Evolutionary conservation across 2,329 filamentous ascomycete species (phyloP), one percentile per base, ranked within the genome.

Genomic region (Diaporthe velutina): DNA sequence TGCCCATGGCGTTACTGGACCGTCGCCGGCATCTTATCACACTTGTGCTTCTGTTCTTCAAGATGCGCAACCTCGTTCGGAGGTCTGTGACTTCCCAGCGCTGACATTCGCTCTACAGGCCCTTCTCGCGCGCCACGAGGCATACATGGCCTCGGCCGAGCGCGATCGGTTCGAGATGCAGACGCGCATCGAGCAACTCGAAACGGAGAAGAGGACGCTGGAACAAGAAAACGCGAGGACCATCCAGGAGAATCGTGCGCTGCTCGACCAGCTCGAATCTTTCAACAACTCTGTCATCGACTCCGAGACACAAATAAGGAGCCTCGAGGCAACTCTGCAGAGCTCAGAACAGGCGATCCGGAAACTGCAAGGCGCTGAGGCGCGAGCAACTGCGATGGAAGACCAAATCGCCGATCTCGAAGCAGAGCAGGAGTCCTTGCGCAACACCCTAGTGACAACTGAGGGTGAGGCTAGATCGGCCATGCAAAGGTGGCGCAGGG

Each of bases 71-170:
- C 54, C 58, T 42, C 38, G 17, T 15, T 40, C 64, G 54, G 68
- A 73, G n/a, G 30, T 17, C 70, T 40, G 25, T 25, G 55, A n/a
- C 38, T 52, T 81, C 75, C 86, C 88, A 78, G 89, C 89, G 86
- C 93, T 97, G 85, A 97, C 92, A 71, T 94, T 91, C 84, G 86
- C 90, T 71, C 84, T 93, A 75, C 92, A 98, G 97, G 95, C 95
- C 75, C 89, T 99, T 73, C 91, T 99, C 55, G 92, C 93, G 77
- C 93, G 96, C 80, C 96, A 99, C 90, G 96, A 98, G 87, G 92
- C 94, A 75, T 98, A 98, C 84, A 96, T 98, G 89, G 93, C 93
- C 79, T 95, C 98, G 83, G 95, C 96, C 75, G 95, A 98, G 86
- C 91, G 92, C 79, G 95, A 98, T 82, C 94, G 96, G 76, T 86